Conservation (phyloP, 306 rosid genomes). For the Gynostemma pentaphyllum region DNA sequence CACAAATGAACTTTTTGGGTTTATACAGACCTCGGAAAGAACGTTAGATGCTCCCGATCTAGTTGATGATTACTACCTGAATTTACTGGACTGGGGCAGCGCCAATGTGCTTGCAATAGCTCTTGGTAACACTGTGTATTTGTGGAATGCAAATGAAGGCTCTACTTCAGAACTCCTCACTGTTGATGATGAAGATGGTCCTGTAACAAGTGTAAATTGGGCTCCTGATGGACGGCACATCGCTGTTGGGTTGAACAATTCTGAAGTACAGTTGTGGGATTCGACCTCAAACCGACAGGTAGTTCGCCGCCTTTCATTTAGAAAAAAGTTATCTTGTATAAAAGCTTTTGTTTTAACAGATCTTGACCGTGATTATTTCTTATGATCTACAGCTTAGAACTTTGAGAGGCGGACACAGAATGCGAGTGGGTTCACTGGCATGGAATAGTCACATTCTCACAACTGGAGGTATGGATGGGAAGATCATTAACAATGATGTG, state of each 20-base stretch:
- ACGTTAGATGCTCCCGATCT: slow-evolving; percentile 76
- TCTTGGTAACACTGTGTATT: slow-evolving; percentile 44
- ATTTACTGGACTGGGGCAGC: slow-evolving; percentile 69
- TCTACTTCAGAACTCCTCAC: slow-evolving; percentile 57
- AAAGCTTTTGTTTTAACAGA: not conserved
- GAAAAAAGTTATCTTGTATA: not conserved
- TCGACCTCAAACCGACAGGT: slow-evolving; percentile 38
- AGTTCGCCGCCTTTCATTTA: not conserved
- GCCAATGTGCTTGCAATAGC: slow-evolving; percentile 52
- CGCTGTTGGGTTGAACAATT: slow-evolving; percentile 61
- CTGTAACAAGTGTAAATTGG: slow-evolving; percentile 63
- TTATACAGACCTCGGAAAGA: slow-evolving; percentile 56
- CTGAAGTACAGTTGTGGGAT: slow-evolving; percentile 75
- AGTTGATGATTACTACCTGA: slow-evolving; percentile 58
- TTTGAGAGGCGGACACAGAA: slow-evolving; percentile 45
- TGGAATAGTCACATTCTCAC: slow-evolving; percentile 72
- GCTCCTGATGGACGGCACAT: slow-evolving; percentile 70
- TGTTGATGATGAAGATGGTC: slow-evolving; percentile 55
- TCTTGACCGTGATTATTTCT: not conserved
- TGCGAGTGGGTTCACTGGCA: slow-evolving; percentile 56
- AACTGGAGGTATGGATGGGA: slow-evolving; percentile 73
- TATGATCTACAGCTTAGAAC: slow-evolving; percentile 41
- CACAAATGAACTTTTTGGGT: not conserved
- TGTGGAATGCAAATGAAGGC: slow-evolving; percentile 54
- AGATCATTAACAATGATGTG: slow-evolving; percentile 54